phyloP scores from a whole-genome alignment of 2,329 filamentous ascomycete species.

The Ophiocordyceps camponoti-saundersi region DNA sequence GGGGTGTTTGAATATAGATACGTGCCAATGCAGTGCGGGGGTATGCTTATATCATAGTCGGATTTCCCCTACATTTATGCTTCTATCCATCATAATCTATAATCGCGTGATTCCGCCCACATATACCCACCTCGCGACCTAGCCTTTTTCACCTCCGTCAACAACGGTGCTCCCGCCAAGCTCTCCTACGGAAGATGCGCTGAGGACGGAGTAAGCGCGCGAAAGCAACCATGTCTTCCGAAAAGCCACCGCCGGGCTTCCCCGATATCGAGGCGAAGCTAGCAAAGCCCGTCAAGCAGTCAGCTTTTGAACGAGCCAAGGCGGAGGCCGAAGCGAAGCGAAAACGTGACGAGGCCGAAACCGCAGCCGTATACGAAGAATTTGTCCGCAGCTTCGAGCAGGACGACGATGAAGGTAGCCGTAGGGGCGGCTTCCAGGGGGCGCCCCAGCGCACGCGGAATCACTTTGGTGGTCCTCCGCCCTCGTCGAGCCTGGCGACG shows the following conservation, averaged over 20 bases:
- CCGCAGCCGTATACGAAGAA: constrained; percentile 69
- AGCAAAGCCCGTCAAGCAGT: constrained; percentile 65
- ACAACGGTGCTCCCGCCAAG: too few relatives aligned
- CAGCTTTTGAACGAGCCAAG: constrained; percentile 74
- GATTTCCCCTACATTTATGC: too few relatives aligned
- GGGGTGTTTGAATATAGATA: too few relatives aligned
- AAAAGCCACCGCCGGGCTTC: constrained; percentile 37
- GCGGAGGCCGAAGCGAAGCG: constrained; percentile 83
- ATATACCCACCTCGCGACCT: too few relatives aligned
- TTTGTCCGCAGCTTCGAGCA: constrained; percentile 68
- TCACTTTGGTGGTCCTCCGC: constrained; percentile 10
- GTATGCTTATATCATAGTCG: too few relatives aligned
- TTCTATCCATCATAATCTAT: too few relatives aligned
- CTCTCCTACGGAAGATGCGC: neutral
- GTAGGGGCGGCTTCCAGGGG: neutral
- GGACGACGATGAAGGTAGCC: constrained; percentile 31
- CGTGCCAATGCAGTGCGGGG: too few relatives aligned
- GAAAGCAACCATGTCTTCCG: constrained; percentile 23
- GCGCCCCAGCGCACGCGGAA: constrained; percentile 8
- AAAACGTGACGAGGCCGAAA: constrained; percentile 69
- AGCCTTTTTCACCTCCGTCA: too few relatives aligned
- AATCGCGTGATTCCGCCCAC: too few relatives aligned
- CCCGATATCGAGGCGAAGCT: constrained; percentile 64
- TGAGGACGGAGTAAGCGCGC: neutral
- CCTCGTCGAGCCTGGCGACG: constrained; percentile 2